Percentiles rank a stretch among this genome's conserved stretches.
These are phyloP conservation scores for Globisporangium sylvaticum DNA, from an alignment of 352 stramenopile species.

Conservation along the genomic window DNA sequence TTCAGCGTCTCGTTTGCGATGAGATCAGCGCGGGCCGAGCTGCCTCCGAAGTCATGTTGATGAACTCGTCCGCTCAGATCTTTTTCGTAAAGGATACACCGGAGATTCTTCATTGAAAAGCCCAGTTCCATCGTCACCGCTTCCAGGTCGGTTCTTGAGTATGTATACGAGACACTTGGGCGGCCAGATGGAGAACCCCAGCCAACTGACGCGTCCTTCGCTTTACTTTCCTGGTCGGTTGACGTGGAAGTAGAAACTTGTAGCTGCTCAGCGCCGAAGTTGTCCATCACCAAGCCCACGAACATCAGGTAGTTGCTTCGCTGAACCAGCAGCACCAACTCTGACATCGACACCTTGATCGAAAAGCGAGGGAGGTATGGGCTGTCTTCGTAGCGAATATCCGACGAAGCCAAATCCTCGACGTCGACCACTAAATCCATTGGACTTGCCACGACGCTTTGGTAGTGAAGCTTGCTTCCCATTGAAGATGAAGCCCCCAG, in stretches of 20 bases:
- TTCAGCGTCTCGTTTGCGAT: not conserved
- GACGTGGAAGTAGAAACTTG: conserved; percentile 14
- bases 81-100: conserved; percentile 42
- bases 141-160: conserved; percentile 65
- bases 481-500: conserved; percentile 2
- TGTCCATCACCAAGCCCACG: conserved; percentile 59
- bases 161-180: conserved; percentile 68
- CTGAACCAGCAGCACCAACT: conserved; percentile 23
- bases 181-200: conserved; percentile 29
- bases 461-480: not conserved
- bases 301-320: conserved; percentile 53
- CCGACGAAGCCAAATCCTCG: conserved; percentile 59
- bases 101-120: conserved; percentile 58
- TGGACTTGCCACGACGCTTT: conserved; percentile 29
- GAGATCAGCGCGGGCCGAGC: not conserved
- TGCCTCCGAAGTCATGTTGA: not conserved
- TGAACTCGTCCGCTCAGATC: not conserved
- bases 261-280: conserved; percentile 69
- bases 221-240: not conserved
- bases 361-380: conserved; percentile 59
- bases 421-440: conserved; percentile 59
- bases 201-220: not conserved
- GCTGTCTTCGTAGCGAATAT: conserved; percentile 29
- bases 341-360: conserved; percentile 31
- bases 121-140: conserved; percentile 55